phyloP scores from a whole-genome alignment of 1,284 basidiomycete genomes.

The Polyporus tsugae region DNA sequence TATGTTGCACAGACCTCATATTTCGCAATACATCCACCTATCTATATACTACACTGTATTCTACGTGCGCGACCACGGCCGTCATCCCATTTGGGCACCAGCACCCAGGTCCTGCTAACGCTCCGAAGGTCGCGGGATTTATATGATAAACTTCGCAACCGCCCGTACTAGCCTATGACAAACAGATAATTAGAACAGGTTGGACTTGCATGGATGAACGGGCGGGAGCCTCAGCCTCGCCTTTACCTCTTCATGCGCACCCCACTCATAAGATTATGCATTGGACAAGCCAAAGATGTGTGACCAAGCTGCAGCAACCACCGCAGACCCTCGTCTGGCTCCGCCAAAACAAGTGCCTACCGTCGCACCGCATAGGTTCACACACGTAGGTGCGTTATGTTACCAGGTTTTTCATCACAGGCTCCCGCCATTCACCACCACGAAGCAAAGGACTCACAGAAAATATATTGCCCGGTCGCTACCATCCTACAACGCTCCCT shows the following conservation, averaged over 20 bases:
- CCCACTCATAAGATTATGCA: slow-evolving; percentile 47
- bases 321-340: slow-evolving; percentile 1
- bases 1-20: not conserved
- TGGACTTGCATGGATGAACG: slow-evolving; percentile 11
- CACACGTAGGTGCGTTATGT: slow-evolving; percentile 73
- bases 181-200: slow-evolving; percentile 16
- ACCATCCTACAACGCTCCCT: slow-evolving; percentile 2
- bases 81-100: not conserved
- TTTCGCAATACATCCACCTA: not conserved
- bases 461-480: slow-evolving; percentile 22
- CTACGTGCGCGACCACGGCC: not conserved
- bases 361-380: slow-evolving; percentile 22
- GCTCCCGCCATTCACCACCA: slow-evolving; percentile 34
- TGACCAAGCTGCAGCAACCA: slow-evolving; percentile 18
- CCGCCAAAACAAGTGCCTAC: slow-evolving; percentile 13
- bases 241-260: slow-evolving; percentile 80
- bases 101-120: not conserved
- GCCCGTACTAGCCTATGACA: slow-evolving; percentile 4
- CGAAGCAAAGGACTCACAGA: slow-evolving; percentile 41
- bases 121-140: not conserved
- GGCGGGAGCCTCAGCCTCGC: slow-evolving; percentile 77
- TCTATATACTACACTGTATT: no score
- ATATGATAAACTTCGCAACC: not conserved
- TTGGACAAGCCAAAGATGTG: slow-evolving; percentile 22
- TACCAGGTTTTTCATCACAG: slow-evolving; percentile 88